phyloP scores from a whole-genome alignment of 176 grass and related monocot genomes.

The Alopecurus myosuroides region DNA sequence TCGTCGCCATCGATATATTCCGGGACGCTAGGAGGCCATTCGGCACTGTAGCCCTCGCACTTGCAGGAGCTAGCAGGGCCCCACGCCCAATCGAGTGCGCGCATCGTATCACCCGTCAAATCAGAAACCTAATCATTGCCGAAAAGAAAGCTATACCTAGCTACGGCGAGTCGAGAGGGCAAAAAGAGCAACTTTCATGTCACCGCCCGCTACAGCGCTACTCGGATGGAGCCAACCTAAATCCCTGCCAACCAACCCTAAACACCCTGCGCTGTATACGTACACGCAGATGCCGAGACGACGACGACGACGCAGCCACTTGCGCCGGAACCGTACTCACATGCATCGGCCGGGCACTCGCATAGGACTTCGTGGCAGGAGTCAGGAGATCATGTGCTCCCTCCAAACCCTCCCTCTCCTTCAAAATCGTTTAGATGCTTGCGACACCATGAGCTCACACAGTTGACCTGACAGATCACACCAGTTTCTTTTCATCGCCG shows the following conservation, averaged over 20 bases:
- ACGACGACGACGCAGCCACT: background rate
- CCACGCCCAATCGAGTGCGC: background rate
- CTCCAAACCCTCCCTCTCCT: background rate
- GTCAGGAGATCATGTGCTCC: background rate
- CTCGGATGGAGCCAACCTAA: background rate
- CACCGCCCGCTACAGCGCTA: background rate
- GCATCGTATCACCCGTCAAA: slow-evolving; percentile 58
- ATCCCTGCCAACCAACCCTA: background rate
- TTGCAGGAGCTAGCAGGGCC: no score
- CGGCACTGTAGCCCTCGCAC: no score
- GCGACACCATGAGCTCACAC: background rate
- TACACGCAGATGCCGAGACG: background rate
- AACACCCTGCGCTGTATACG: background rate
- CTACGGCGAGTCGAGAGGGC: background rate
- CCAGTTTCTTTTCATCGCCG: background rate
- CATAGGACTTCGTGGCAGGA: background rate
- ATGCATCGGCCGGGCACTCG: background rate
- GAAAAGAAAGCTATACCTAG: slow-evolving; percentile 41
- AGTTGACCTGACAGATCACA: background rate
- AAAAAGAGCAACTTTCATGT: slow-evolving; percentile 9
- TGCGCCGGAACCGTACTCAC: background rate
- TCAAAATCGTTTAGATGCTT: background rate
- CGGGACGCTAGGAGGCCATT: no score
- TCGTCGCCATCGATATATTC: no score
- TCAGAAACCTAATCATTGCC: slow-evolving; percentile 67